Evolutionary conservation across 208 protist genomes (phyloP).

Genomic region (Eutreptiella sp.): DNA sequence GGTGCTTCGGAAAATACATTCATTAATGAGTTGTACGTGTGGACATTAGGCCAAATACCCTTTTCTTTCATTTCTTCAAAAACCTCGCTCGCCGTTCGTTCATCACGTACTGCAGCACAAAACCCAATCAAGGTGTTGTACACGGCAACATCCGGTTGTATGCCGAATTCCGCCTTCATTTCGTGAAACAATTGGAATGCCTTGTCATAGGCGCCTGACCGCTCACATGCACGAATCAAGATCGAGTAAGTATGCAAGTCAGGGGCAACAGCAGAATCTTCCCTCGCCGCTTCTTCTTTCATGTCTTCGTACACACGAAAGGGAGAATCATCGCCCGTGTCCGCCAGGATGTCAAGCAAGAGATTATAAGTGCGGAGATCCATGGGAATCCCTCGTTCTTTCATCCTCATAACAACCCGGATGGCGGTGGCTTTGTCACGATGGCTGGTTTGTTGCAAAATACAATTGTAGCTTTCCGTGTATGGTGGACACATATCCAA

Average conservation of each 20-base stretch:
- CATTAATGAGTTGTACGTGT: constrained; percentile 84
- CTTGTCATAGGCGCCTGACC: constrained; percentile 57
- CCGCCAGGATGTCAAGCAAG: constrained; percentile 69
- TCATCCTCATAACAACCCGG: constrained; percentile 66
- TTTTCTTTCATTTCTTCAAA: constrained; percentile 77
- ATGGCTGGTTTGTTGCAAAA: too few relatives aligned
- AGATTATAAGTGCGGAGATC: constrained; percentile 78
- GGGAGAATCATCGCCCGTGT: constrained; percentile 56
- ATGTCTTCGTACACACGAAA: constrained; percentile 76
- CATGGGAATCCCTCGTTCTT: constrained; percentile 65
- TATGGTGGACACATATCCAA: too few relatives aligned
- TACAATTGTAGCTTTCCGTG: too few relatives aligned
- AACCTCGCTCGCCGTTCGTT: constrained; percentile 72
- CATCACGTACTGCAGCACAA: constrained; percentile 69
- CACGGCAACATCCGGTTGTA: constrained; percentile 62
- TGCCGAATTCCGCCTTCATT: constrained; percentile 59
- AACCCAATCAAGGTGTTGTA: constrained; percentile 80
- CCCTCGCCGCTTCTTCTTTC: constrained; percentile 54
- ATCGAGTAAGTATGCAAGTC: constrained; percentile 66
- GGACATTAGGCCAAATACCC: constrained; percentile 53
- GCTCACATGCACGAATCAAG: constrained; percentile 76
- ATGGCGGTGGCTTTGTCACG: too few relatives aligned
- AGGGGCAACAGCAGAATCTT: constrained; percentile 49
- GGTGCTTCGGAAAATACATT: constrained; percentile 69
- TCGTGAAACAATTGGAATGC: constrained; percentile 75